Conservation (phyloP, 1,284 basidiomycete genomes). For the Hemileia vastatrix region DNA sequence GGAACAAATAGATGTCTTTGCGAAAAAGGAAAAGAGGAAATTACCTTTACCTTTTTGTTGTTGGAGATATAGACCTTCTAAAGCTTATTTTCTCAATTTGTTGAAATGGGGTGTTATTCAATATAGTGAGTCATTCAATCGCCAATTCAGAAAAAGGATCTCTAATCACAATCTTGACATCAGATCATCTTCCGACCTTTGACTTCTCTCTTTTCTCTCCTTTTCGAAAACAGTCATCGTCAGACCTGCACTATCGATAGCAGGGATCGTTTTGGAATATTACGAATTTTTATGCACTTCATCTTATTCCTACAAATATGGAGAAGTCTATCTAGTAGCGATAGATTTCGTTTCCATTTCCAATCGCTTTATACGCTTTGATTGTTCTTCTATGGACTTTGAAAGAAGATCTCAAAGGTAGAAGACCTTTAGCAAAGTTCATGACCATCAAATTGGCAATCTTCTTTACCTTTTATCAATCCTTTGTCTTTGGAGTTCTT, state of each 20-base stretch:
- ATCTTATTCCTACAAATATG: slow-evolving; percentile 26
- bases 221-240: slow-evolving; percentile 23
- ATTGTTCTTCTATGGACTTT: slow-evolving; percentile 63
- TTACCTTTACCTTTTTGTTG: slow-evolving; percentile 60
- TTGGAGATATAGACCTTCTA: slow-evolving; percentile 26
- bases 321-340: slow-evolving; percentile 26
- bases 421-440: slow-evolving; percentile 72
- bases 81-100: slow-evolving; percentile 30
- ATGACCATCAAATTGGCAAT: slow-evolving; percentile 57
- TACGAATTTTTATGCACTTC: slow-evolving; percentile 26
- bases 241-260: slow-evolving; percentile 25
- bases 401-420: slow-evolving; percentile 61
- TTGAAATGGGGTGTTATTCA: slow-evolving; percentile 31
- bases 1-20: slow-evolving; percentile 54
- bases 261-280: slow-evolving; percentile 27
- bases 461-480: slow-evolving; percentile 51
- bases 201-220: background rate
- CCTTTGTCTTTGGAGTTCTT: slow-evolving; percentile 44
- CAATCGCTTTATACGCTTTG: slow-evolving; percentile 44
- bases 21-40: slow-evolving; percentile 65
- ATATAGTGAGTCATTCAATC: slow-evolving; percentile 8
- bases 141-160: background rate
- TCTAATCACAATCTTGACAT: background rate
- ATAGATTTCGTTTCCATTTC: slow-evolving; percentile 24
- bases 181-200: background rate